Evolutionary conservation across 176 grass and related monocot species (phyloP).

Genomic region (Aegilops speltoides): DNA sequence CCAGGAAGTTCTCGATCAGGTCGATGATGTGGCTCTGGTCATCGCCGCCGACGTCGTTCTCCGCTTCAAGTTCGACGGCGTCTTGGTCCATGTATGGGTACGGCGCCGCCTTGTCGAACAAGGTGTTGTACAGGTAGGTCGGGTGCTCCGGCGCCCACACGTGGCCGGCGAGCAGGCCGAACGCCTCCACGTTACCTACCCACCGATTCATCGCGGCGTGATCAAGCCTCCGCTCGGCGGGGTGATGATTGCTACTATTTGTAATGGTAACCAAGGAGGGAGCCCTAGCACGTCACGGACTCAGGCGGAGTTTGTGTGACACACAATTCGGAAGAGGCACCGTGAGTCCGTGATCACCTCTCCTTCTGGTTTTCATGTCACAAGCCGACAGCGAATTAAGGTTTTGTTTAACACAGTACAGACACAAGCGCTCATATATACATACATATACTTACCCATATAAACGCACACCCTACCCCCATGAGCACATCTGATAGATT

Average conservation of each 20-base stretch:
- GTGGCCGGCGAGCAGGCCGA: background rate
- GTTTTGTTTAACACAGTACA: too few relatives aligned
- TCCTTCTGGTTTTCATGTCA: background rate
- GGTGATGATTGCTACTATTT: background rate
- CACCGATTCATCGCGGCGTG: background rate
- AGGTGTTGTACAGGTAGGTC: background rate
- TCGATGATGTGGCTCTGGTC: background rate
- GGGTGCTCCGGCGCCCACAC: background rate
- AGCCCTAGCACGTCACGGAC: background rate
- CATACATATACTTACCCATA: too few relatives aligned
- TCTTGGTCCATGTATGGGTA: background rate
- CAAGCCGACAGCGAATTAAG: background rate
- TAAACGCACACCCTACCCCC: too few relatives aligned
- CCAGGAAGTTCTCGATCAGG: background rate
- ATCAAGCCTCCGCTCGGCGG: background rate
- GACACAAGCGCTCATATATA: too few relatives aligned
- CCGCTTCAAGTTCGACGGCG: background rate
- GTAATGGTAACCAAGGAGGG: background rate
- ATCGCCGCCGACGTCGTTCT: background rate
- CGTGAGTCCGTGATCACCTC: background rate
- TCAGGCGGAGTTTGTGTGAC: background rate
- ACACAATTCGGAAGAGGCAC: background rate
- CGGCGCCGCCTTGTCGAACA: background rate
- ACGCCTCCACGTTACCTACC: background rate
- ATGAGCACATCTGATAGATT: too few relatives aligned